A percentile compares a stretch with the other conserved stretches of the same genome.
phyloP scores from a whole-genome alignment of 176 grass and related monocot species.

The Eragrostis curvula region DNA sequence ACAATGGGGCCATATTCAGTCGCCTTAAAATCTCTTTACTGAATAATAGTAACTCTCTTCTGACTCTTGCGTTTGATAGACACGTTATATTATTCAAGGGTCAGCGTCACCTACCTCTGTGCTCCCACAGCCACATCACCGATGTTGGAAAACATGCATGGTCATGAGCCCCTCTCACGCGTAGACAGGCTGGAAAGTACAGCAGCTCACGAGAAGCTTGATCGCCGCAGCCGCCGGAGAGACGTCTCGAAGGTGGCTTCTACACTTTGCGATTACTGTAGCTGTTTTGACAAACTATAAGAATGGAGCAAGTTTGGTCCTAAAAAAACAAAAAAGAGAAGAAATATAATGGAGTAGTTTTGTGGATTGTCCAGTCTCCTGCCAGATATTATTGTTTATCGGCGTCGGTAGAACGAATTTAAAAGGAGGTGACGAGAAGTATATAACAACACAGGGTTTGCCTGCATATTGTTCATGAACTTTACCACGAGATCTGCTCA shows the following conservation, averaged over 20 bases:
- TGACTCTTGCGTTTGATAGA: background rate
- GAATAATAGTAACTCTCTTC: background rate
- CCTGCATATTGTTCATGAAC: too few relatives aligned
- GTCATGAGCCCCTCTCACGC: background rate
- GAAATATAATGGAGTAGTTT: background rate
- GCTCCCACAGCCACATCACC: background rate
- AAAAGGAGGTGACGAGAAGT: too few relatives aligned
- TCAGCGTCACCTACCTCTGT: background rate
- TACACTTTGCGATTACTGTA: background rate
- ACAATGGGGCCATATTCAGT: background rate
- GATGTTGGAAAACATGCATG: slow-evolving; percentile 13
- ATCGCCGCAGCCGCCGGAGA: slow-evolving; percentile 11
- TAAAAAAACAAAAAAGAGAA: background rate
- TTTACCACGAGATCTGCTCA: too few relatives aligned
- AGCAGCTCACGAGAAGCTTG: slow-evolving; percentile 36
- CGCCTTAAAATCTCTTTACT: background rate
- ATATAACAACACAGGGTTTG: too few relatives aligned
- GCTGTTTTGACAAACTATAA: background rate
- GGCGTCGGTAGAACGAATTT: too few relatives aligned
- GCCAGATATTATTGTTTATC: too few relatives aligned
- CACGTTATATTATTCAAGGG: background rate
- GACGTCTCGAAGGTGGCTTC: slow-evolving; percentile 15
- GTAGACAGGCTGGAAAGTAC: slow-evolving; percentile 7
- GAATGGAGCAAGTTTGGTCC: background rate
- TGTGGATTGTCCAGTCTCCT: too few relatives aligned